Conservation (phyloP, 2,329 filamentous ascomycete genomes). For the Fusarium sp. region DNA sequence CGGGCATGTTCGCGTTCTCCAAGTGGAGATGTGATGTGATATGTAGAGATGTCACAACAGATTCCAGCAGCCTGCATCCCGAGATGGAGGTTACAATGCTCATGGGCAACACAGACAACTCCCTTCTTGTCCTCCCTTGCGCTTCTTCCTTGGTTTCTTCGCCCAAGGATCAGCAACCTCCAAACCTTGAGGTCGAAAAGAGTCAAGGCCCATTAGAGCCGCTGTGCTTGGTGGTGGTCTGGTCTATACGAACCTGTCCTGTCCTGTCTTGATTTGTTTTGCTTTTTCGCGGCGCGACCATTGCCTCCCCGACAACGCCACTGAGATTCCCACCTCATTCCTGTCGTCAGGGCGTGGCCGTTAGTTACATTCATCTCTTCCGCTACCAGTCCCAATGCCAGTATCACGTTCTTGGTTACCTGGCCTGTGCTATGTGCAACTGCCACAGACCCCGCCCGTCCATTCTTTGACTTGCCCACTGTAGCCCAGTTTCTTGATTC, state of each 20-base stretch:
- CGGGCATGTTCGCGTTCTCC: constrained; percentile 2
- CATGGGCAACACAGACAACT: constrained; percentile 13
- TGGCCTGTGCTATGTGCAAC: constrained; percentile 42
- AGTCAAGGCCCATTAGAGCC: constrained; percentile 33
- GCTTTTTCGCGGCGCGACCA: constrained; percentile 46
- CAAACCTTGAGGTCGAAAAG: constrained; percentile 37
- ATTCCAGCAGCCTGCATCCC: constrained; percentile 14
- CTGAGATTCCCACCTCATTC: constrained; percentile 43
- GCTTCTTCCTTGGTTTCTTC: constrained; percentile 18
- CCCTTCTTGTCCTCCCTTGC: constrained; percentile 33
- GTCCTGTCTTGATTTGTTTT: constrained; percentile 31
- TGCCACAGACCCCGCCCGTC: constrained; percentile 40
- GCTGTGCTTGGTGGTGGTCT: constrained; percentile 32
- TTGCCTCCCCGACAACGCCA: constrained; percentile 41
- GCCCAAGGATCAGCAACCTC: constrained; percentile 31
- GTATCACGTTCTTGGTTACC: constrained; percentile 37
- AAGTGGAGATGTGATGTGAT: constrained; percentile 18
- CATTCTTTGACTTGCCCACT: constrained; percentile 21
- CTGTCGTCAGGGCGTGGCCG: constrained; percentile 38
- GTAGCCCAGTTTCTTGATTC: constrained; percentile 33
- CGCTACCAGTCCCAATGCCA: not conserved
- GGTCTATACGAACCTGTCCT: constrained; percentile 20
- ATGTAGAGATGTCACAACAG: constrained; percentile 21
- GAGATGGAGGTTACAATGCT: constrained; percentile 26
- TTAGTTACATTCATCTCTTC: constrained; percentile 38